A percentile compares a stretch with the other conserved stretches of the same genome.
These are phyloP conservation scores for Starmera dryadoides DNA, from an alignment of 805 yeast species.

Conservation along the genomic window DNA sequence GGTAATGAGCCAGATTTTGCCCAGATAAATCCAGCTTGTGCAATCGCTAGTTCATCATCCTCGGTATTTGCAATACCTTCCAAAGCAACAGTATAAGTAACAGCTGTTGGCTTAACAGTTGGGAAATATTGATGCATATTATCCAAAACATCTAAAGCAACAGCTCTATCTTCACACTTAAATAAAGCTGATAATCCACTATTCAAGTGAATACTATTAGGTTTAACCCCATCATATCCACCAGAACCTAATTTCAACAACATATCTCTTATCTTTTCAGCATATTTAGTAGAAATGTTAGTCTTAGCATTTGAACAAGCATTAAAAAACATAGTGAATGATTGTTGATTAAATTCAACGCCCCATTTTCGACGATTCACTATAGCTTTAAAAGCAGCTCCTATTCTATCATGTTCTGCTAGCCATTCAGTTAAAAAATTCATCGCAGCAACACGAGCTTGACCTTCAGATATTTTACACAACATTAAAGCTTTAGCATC, in stretches of 20 bases:
- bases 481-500: conserved; percentile 45
- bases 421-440: conserved; percentile 52
- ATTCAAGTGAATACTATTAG: conserved; percentile 37
- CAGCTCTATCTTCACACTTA: conserved; percentile 29
- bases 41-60: conserved; percentile 4
- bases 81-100: conserved; percentile 23
- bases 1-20: conserved; percentile 7
- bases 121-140: conserved; percentile 12
- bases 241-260: conserved; percentile 21
- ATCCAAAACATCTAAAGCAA: conserved; percentile 32
- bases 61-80: conserved; percentile 12
- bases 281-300: conserved; percentile 26
- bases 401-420: conserved; percentile 31
- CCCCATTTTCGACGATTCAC: conserved; percentile 51
- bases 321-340: conserved; percentile 38
- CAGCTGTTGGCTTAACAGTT: conserved; percentile 24
- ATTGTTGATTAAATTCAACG: conserved; percentile 41
- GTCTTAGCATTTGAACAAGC: conserved; percentile 30
- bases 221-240: conserved; percentile 15
- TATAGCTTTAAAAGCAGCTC: conserved; percentile 40
- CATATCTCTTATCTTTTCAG: conserved; percentile 26
- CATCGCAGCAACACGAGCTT: conserved; percentile 51
- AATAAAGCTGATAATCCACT: conserved; percentile 38
- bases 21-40: conserved; percentile 8
- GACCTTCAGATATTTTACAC: conserved; percentile 35